phyloP scores from a whole-genome alignment of 2,329 filamentous ascomycete species.

The Rachicladosporium sp. region DNA sequence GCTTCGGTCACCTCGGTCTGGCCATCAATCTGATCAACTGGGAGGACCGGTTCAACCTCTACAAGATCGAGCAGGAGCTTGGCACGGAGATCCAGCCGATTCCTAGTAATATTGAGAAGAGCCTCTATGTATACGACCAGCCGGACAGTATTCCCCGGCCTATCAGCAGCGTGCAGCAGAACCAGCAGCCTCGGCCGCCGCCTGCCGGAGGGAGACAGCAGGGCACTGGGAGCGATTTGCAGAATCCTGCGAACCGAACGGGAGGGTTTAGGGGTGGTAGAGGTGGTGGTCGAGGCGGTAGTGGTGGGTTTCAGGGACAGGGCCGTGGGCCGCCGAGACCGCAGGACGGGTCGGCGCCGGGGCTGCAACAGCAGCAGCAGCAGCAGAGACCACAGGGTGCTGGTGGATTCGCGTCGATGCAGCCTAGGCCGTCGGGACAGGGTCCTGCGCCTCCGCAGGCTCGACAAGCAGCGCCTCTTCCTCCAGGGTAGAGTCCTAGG shows the following conservation, averaged over 20 bases:
- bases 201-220: slow-evolving; percentile 19
- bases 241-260: slow-evolving; percentile 23
- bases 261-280: slow-evolving; percentile 21
- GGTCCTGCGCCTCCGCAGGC: too few species aligned
- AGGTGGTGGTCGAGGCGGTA: slow-evolving; percentile 20
- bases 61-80: slow-evolving; percentile 94
- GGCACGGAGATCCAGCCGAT: slow-evolving; percentile 98
- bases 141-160: slow-evolving; percentile 90
- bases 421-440: too few species aligned
- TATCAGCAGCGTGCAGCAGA: slow-evolving; percentile 41
- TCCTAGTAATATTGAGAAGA: slow-evolving; percentile 88
- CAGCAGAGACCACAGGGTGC: slow-evolving; percentile 13
- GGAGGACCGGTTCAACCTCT: slow-evolving; percentile 97
- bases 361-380: slow-evolving; percentile 5
- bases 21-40: slow-evolving; percentile 99
- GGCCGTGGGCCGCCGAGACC: slow-evolving; percentile 19
- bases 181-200: slow-evolving; percentile 11
- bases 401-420: too few species aligned
- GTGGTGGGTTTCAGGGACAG: slow-evolving; percentile 18
- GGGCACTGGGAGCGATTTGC: slow-evolving; percentile 22
- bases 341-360: slow-evolving; percentile 53
- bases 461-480: slow-evolving; percentile 7
- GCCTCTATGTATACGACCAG: slow-evolving; percentile 93
- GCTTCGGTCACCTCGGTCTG: slow-evolving; percentile 91
- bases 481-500: slow-evolving; percentile 17